A percentile compares a stretch with the other conserved stretches of the same genome.
Evolutionary conservation across 495 filamentous ascomycete genomes (phyloP).

Genomic region (Penicillium longicatenatum): DNA sequence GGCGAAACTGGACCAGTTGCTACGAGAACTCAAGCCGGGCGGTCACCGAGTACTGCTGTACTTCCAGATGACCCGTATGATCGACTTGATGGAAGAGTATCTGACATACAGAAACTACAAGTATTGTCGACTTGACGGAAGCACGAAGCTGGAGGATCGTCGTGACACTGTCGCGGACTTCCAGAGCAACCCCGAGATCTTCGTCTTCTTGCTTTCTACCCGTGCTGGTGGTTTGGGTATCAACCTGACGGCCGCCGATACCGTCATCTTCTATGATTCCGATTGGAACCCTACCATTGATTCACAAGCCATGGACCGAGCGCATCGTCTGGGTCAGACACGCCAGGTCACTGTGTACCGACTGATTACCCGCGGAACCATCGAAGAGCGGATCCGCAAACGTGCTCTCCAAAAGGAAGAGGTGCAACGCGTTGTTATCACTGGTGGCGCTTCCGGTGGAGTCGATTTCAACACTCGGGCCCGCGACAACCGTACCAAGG

Average conservation of each 20-base stretch:
- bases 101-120: constrained; percentile 98
- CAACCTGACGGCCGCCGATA: constrained; percentile 89
- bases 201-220: constrained; percentile 93
- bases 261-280: constrained; percentile 99
- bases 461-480: constrained; percentile 93
- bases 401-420: constrained; percentile 98
- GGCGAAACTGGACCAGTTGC: constrained; percentile 83
- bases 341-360: constrained; percentile 96
- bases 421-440: constrained; percentile 97
- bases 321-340: constrained; percentile 96
- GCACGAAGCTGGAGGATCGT: constrained; percentile 96
- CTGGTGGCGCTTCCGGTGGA: constrained; percentile 76
- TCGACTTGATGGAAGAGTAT: constrained; percentile 99
- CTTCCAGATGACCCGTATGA: constrained; percentile 99
- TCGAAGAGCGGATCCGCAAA: constrained; percentile 98
- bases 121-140: constrained; percentile 94
- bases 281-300: constrained; percentile 99
- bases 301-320: constrained; percentile 97
- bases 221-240: constrained; percentile 97
- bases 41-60: constrained; percentile 97
- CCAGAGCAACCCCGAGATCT: constrained; percentile 89
- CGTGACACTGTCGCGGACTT: constrained; percentile 97
- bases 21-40: constrained; percentile 84
- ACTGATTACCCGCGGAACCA: constrained; percentile 94
- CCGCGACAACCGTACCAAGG: constrained; percentile 89